phyloP scores from a whole-genome alignment of 2,329 filamentous ascomycete species.

The Curvularia hawaiiensis region DNA sequence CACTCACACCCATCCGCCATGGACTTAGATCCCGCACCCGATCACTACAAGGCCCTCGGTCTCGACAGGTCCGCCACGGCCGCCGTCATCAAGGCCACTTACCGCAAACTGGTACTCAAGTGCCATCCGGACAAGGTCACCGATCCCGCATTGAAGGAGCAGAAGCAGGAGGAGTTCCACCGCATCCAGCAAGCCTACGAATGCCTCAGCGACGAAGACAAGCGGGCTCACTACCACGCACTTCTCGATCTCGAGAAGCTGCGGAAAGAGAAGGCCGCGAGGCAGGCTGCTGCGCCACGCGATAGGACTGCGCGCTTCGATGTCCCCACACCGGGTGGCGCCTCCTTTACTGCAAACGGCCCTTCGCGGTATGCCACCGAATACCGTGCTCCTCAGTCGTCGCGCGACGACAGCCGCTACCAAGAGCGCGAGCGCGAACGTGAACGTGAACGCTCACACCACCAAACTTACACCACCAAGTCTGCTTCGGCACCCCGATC shows the following conservation, averaged over 20 bases:
- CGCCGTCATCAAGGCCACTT: constrained; percentile 74
- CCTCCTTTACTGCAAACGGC: constrained; percentile 25
- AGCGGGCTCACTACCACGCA: constrained; percentile 78
- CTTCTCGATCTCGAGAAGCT: constrained; percentile 70
- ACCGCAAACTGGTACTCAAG: constrained; percentile 85
- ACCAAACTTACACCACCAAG: constrained; percentile 45
- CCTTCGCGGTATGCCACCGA: constrained; percentile 39
- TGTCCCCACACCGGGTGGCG: constrained; percentile 35
- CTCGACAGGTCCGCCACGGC: constrained; percentile 73
- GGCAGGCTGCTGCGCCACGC: constrained; percentile 28
- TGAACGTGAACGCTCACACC: constrained; percentile 33
- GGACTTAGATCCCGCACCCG: constrained; percentile 58
- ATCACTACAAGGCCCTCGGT: constrained; percentile 81
- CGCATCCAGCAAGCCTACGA: constrained; percentile 93
- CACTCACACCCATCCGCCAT: constrained; percentile 60
- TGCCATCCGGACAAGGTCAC: constrained; percentile 93
- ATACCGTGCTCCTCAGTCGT: constrained; percentile 36
- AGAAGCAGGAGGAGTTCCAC: constrained; percentile 88
- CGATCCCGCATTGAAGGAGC: constrained; percentile 73
- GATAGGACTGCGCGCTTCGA: constrained; percentile 46
- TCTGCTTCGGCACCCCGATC: constrained; percentile 32
- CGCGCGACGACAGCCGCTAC: constrained; percentile 43
- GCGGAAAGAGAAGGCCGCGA: constrained; percentile 60
- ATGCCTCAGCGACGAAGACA: constrained; percentile 77
- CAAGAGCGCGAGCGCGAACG: constrained; percentile 39